Evolutionary conservation across 805 yeast genomes (phyloP).

Genomic region (Lachancea sp.): DNA sequence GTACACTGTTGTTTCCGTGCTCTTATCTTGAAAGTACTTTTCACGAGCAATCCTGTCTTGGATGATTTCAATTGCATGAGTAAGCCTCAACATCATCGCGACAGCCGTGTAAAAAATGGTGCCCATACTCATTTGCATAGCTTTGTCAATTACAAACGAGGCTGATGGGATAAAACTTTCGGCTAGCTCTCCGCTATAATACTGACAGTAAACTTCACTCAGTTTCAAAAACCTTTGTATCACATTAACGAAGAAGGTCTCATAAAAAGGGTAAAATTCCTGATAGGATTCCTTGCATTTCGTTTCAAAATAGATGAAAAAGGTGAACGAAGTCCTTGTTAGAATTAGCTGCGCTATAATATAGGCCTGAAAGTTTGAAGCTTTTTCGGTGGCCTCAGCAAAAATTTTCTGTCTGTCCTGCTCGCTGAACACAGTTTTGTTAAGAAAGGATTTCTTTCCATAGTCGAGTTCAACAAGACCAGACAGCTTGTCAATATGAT

Average conservation of each 20-base stretch:
- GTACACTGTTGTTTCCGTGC: not conserved
- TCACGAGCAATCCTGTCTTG: conserved; percentile 7
- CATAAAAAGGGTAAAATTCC: conserved; percentile 16
- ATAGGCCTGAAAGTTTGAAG: conserved; percentile 18
- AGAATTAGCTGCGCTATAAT: conserved; percentile 22
- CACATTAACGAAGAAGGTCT: conserved; percentile 17
- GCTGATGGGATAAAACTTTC: conserved; percentile 14
- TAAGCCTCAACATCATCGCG: conserved; percentile 24
- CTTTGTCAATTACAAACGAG: conserved; percentile 22
- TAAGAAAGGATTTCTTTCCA: not conserved
- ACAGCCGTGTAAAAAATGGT: conserved; percentile 22
- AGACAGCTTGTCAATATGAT: conserved; percentile 19
- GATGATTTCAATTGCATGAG: conserved; percentile 19
- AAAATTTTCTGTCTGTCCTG: not conserved
- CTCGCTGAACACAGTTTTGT: not conserved
- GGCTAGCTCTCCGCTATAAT: conserved; percentile 19
- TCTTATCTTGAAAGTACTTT: not conserved
- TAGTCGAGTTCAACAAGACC: not conserved
- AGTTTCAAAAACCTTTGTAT: conserved; percentile 17
- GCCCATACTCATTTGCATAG: conserved; percentile 25
- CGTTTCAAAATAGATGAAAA: conserved; percentile 28
- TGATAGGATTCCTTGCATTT: conserved; percentile 9
- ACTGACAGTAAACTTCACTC: conserved; percentile 19
- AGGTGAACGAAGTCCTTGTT: conserved; percentile 25
- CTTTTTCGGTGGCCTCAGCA: conserved; percentile 5